phyloP scores from a whole-genome alignment of 2,329 filamentous ascomycete genomes.

The Fusarium verrucosum region DNA sequence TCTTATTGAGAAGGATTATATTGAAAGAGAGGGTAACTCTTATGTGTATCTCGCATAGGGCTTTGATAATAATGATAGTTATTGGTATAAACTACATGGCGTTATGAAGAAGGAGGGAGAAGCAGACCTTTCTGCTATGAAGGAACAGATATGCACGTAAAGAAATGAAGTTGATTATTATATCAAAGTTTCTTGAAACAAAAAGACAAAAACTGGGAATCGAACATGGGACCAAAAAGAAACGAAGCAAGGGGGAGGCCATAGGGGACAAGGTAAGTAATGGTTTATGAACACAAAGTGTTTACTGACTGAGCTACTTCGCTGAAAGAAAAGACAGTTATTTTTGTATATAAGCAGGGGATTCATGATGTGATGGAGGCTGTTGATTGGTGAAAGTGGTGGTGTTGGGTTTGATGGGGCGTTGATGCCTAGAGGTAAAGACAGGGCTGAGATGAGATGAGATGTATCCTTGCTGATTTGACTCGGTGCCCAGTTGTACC shows the following conservation, averaged over 20 bases:
- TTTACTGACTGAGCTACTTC: constrained; percentile 36
- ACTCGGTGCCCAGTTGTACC: too few relatives aligned
- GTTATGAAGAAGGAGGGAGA: not conserved
- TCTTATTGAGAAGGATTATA: constrained; percentile 92
- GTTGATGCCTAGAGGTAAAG: constrained; percentile 15
- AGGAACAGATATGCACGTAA: not conserved
- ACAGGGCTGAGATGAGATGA: constrained; percentile 10
- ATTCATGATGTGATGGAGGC: not conserved
- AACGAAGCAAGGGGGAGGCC: constrained; percentile 27
- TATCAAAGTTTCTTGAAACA: not conserved
- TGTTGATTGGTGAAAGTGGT: not conserved
- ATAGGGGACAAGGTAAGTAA: constrained; percentile 29
- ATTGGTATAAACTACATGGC: not conserved
- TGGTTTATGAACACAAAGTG: not conserved
- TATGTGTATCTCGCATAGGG: constrained; percentile 76
- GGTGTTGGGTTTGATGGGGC: not conserved
- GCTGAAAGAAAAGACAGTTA: constrained; percentile 7
- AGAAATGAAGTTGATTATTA: not conserved
- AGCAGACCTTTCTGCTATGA: not conserved
- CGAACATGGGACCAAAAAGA: constrained; percentile 19
- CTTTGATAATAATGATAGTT: not conserved
- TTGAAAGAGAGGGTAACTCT: constrained; percentile 78
- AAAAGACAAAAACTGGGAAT: not conserved
- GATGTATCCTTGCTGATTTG: not conserved
- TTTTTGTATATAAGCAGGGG: constrained; percentile 14